Conservation (phyloP, 345 rosid genomes). For the Dipteronia sinensis region DNA sequence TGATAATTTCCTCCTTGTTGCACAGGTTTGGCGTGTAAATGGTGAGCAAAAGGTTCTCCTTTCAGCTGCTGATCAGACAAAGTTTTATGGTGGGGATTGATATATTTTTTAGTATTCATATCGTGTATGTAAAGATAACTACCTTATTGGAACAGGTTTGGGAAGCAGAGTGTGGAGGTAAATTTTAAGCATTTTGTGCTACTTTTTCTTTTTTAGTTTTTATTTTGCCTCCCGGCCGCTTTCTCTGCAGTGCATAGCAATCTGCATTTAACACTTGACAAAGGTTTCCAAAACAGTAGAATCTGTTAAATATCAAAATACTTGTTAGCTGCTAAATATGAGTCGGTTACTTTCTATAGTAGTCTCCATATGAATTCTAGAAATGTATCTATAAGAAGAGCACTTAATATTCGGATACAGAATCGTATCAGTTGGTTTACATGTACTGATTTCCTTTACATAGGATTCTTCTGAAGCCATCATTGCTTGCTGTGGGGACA, state of each 20-base stretch:
- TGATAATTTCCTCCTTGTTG: constrained; percentile 17
- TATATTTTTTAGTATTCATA: constrained; percentile 84
- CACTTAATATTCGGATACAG: neutral
- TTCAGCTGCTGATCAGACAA: constrained; percentile 80
- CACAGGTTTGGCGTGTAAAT: constrained; percentile 89
- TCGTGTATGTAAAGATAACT: constrained; percentile 88
- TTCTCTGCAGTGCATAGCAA: neutral
- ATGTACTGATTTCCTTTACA: neutral
- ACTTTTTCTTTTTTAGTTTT: neutral
- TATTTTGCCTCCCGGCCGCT: neutral
- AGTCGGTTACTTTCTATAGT: neutral
- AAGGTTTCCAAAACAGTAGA: neutral
- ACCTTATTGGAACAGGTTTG: constrained; percentile 91
- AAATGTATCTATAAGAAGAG: neutral
- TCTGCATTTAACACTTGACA: neutral
- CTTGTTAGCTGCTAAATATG: neutral
- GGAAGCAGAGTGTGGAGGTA: constrained; percentile 93
- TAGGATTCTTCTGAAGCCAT: neutral
- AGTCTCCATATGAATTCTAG: neutral
- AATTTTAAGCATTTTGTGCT: constrained; percentile 18
- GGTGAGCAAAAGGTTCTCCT: constrained; percentile 70
- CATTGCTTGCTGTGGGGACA: neutral
- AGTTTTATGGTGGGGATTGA: constrained; percentile 89
- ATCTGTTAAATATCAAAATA: neutral
- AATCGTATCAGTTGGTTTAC: neutral